Evolutionary conservation across 2,329 filamentous ascomycete genomes (phyloP).

Genomic region (Basipetospora sp.): DNA sequence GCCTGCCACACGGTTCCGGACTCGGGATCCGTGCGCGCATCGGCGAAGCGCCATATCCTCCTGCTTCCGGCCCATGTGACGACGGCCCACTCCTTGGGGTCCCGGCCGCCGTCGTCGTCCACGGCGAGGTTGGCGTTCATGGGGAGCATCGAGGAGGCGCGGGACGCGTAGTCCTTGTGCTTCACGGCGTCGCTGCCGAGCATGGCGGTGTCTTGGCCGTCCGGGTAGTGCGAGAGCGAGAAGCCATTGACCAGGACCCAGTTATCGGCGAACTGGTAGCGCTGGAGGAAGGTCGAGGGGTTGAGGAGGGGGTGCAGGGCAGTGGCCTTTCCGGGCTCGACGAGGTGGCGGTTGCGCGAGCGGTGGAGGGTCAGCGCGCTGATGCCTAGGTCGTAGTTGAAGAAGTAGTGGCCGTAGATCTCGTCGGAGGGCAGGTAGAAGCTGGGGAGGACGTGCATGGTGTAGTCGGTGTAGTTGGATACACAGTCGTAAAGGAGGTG

Average conservation of each 20-base stretch:
- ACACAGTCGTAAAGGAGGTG: slow-evolving; percentile 27
- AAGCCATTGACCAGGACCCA: slow-evolving; percentile 35
- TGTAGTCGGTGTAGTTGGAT: slow-evolving; percentile 17
- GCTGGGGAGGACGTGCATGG: slow-evolving; percentile 28
- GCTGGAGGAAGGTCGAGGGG: slow-evolving; percentile 31
- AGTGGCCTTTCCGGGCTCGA: slow-evolving; percentile 27
- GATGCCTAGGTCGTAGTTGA: slow-evolving; percentile 24
- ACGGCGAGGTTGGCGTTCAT: slow-evolving; percentile 1
- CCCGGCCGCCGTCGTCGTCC: slow-evolving; percentile 5
- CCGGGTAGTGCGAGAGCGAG: slow-evolving; percentile 28
- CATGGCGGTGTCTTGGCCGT: slow-evolving; percentile 12
- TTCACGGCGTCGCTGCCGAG: background rate
- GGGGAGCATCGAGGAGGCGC: background rate
- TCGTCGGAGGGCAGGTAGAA: slow-evolving; percentile 25
- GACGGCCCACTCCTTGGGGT: slow-evolving; percentile 6
- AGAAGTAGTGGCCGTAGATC: slow-evolving; percentile 14
- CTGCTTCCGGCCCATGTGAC: slow-evolving; percentile 14
- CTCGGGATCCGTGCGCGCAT: slow-evolving; percentile 12
- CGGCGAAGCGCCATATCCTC: slow-evolving; percentile 17
- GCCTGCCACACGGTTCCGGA: slow-evolving; percentile 17
- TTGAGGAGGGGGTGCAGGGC: slow-evolving; percentile 28
- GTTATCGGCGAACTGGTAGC: slow-evolving; percentile 29
- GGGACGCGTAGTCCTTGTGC: background rate
- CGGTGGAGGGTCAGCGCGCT: slow-evolving; percentile 28
- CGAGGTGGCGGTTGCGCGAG: slow-evolving; percentile 21